Conservation (phyloP, 805 yeast genomes). For the Candida easanensis region DNA sequence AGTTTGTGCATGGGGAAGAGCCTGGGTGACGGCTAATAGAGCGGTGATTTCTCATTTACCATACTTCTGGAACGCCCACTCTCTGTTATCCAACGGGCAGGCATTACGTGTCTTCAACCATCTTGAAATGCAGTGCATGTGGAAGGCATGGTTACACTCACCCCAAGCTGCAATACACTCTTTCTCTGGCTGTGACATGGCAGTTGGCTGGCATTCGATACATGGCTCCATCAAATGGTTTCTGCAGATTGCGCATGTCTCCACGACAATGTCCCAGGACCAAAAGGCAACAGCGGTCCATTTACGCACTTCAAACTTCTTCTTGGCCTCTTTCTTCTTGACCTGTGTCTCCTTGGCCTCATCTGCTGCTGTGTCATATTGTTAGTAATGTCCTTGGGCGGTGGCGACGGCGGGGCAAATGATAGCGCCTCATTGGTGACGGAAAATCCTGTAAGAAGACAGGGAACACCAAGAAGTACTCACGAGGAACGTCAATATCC, state of each 20-base stretch:
- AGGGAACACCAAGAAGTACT: no score
- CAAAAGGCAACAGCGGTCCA: constrained; percentile 99
- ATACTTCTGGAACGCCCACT: constrained; percentile 77
- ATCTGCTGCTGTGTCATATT: neutral
- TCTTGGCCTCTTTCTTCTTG: constrained; percentile 36
- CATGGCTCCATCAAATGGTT: constrained; percentile 98
- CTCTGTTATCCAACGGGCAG: constrained; percentile 93
- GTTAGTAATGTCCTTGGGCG: constrained; percentile 1
- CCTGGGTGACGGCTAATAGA: neutral
- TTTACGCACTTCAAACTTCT: constrained; percentile 88
- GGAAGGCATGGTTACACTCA: constrained; percentile 96
- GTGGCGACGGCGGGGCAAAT: no score
- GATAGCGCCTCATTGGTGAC: no score
- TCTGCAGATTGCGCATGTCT: constrained; percentile 96
- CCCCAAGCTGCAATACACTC: constrained; percentile 98
- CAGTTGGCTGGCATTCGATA: constrained; percentile 91
- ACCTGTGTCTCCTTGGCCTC: neutral
- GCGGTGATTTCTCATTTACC: constrained; percentile 46
- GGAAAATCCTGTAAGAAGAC: no score
- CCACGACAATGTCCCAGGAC: constrained; percentile 98
- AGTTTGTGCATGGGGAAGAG: neutral
- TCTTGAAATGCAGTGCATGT: constrained; percentile 90
- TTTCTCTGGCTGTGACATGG: constrained; percentile 55
- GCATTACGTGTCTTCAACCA: constrained; percentile 95
- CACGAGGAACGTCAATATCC: constrained; percentile 28